Conservation (phyloP, 768 basidiomycete genomes). For the Cyathus striatus region DNA sequence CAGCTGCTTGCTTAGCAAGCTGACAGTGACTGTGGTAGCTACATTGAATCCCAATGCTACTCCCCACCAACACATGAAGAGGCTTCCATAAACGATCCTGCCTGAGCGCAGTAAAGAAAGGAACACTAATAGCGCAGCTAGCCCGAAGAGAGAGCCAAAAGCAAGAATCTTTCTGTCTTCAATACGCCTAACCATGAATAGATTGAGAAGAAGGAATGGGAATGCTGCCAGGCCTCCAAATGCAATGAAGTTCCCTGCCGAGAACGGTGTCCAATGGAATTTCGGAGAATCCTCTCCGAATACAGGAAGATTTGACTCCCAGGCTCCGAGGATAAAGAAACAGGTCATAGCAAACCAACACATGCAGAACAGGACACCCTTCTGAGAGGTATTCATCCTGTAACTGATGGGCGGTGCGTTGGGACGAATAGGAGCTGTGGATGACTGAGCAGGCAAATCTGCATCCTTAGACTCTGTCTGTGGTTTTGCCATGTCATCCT, state of each 20-base stretch:
- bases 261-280: conserved; percentile 50
- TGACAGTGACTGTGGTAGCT: conserved; percentile 54
- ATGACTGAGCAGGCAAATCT: neutral
- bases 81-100: conserved; percentile 33
- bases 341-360: conserved; percentile 59
- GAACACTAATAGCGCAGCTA: conserved; percentile 40
- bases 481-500: too few species aligned
- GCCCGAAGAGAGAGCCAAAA: conserved; percentile 38
- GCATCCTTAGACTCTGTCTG: conserved; percentile 35
- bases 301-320: conserved; percentile 58
- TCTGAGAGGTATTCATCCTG: conserved; percentile 22
- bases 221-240: conserved; percentile 51
- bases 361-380: conserved; percentile 49
- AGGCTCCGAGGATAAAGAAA: conserved; percentile 59
- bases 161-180: conserved; percentile 52
- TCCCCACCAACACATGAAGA: conserved; percentile 41
- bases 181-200: conserved; percentile 42
- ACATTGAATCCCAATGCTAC: conserved; percentile 63
- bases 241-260: conserved; percentile 58
- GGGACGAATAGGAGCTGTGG: neutral
- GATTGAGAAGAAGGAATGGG: conserved; percentile 54
- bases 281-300: conserved; percentile 33
- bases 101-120: conserved; percentile 31
- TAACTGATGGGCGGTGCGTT: conserved; percentile 2
- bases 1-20: conserved; percentile 56